Percentiles rank a stretch among this genome's conserved stretches.
Evolutionary conservation across 2,329 filamentous ascomycete genomes (phyloP).

Genomic region (Zymoseptoria passerinii): DNA sequence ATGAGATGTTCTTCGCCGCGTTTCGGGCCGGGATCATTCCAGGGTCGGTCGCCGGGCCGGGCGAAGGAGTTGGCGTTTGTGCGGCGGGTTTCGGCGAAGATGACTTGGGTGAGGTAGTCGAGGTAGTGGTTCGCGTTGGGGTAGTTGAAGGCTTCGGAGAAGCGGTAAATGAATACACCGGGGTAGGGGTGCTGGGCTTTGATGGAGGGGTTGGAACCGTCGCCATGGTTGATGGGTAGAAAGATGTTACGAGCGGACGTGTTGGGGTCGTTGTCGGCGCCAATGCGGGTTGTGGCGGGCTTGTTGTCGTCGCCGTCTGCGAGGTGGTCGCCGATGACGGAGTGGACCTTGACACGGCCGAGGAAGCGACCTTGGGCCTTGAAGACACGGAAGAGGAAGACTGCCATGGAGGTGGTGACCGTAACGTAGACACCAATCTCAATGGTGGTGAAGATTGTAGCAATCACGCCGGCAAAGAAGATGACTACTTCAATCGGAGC

Average conservation of each 20-base stretch:
- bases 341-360: constrained; percentile 74
- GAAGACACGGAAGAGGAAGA: constrained; percentile 76
- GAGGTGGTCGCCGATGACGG: constrained; percentile 68
- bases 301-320: constrained; percentile 53
- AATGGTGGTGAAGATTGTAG: constrained; percentile 80
- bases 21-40: constrained; percentile 83
- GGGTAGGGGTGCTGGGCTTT: constrained; percentile 75
- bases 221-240: constrained; percentile 75
- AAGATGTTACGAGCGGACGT: constrained; percentile 66
- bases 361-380: constrained; percentile 78
- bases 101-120: constrained; percentile 50
- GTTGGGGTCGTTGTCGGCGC: constrained; percentile 34
- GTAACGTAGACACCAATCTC: constrained; percentile 91
- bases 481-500: constrained; percentile 84
- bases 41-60: constrained; percentile 64
- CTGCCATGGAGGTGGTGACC: constrained; percentile 63
- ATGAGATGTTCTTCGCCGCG: constrained; percentile 41
- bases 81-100: constrained; percentile 58
- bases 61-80: constrained; percentile 61
- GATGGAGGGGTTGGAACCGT: constrained; percentile 82
- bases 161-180: constrained; percentile 91
- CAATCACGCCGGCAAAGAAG: constrained; percentile 86
- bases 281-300: constrained; percentile 21
- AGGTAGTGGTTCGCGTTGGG: constrained; percentile 86
- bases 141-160: constrained; percentile 92